Evolutionary conservation across 2,329 filamentous ascomycete genomes (phyloP), one percentile per base, ranked within the genome.

Genomic region (Thielaviopsis musarum): DNA sequence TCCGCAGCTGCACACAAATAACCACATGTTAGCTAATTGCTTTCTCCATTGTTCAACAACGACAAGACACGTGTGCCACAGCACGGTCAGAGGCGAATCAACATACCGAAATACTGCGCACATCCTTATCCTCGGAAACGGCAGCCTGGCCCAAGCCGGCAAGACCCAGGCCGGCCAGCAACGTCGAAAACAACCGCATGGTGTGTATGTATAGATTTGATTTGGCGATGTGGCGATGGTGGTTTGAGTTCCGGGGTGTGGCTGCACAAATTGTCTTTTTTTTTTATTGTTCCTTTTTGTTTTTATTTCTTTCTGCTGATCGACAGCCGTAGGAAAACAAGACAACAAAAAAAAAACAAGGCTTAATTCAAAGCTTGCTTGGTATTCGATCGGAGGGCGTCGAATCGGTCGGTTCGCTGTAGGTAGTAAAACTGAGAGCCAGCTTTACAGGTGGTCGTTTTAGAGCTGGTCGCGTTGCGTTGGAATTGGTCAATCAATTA

Each of bases 1-100:
- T 95, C 69, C 88, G 83, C 68, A 95, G 78, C 87, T 94, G 71
- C 63, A 62, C 62, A 60, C 61, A 63, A 59, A 30, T 62, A 52
- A 59, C 59, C 48, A 61, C n/a, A 10, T 21, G 34, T 61, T 58
- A 61, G 56, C 56, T 30, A 53, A 48, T 38, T 48, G 13, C 26
- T 22, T 56, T 48, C 26, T 6, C 24, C 3, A 26, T 15, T 21
- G 10, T 34, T 7, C 30, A 34, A 12, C 30, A 17, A 38, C 30
- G n/a, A 38, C 24, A 26, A 6, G 5, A 41, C n/a, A 55, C 41
- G 7, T 21, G 17, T 28, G 15, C 53, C 28, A 13, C 26, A 7
- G 30, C 57, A 26, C 7, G 22, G 30, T 3, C 28, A 17, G 38
- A 22, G 34, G 24, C 41, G 28, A 54, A 56, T 55, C 59, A 62